These are phyloP conservation scores for Colletotrichum horii DNA, from an alignment of 2,329 filamentous ascomycete genomes.

Conservation along the genomic window DNA sequence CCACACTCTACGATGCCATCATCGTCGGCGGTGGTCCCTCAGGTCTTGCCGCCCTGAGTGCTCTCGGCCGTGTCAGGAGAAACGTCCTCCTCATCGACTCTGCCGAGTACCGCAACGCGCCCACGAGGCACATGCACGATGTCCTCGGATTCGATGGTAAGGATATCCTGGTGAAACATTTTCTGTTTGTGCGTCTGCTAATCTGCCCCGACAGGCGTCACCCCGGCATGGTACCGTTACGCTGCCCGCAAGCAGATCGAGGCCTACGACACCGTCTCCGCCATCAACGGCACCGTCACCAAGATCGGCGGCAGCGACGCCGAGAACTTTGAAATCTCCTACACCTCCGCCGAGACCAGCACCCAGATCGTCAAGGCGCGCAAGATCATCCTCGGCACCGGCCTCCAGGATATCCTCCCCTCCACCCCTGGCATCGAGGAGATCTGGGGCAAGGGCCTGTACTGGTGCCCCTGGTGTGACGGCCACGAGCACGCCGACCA, in stretches of 20 bases:
- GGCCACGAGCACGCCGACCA: constrained; percentile 67
- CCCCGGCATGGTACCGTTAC: constrained; percentile 58
- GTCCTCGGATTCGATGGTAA: constrained; percentile 64
- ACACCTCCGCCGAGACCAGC: constrained; percentile 19
- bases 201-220: constrained; percentile 47
- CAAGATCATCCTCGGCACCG: constrained; percentile 63
- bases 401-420: constrained; percentile 60
- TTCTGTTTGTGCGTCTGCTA: not conserved
- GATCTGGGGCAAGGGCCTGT: constrained; percentile 65
- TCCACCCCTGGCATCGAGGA: constrained; percentile 57
- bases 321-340: constrained; percentile 49
- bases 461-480: constrained; percentile 70
- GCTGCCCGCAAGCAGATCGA: constrained; percentile 56
- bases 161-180: not conserved
- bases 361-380: constrained; percentile 46
- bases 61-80: constrained; percentile 62
- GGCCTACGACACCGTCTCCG: not conserved
- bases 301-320: constrained; percentile 44
- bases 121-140: constrained; percentile 65
- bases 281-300: constrained; percentile 48
- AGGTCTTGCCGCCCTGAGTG: constrained; percentile 59
- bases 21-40: constrained; percentile 64
- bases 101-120: constrained; percentile 60
- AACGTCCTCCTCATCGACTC: constrained; percentile 63
- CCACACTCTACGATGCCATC: constrained; percentile 54